Evolutionary conservation across 73 alveolate genomes (phyloP).

Genomic region (Effrenium voratum): DNA sequence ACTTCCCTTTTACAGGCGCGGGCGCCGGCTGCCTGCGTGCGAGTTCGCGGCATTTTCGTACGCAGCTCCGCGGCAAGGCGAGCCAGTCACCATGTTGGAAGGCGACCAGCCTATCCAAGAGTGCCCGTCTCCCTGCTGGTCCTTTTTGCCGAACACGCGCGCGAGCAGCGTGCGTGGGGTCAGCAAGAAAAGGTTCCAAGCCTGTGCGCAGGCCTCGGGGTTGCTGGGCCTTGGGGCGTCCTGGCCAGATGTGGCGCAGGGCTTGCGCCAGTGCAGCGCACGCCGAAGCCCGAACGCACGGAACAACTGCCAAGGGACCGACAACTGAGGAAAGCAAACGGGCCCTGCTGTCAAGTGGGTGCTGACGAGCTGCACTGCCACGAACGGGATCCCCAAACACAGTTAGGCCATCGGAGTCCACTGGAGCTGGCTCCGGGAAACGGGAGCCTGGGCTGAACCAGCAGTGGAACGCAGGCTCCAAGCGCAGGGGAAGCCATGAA

Average conservation of each 20-base stretch:
- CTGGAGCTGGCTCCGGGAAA: no score
- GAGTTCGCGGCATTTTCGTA: no score
- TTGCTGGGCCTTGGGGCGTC: background rate
- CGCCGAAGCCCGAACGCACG: background rate
- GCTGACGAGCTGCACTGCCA: background rate
- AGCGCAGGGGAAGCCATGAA: no score
- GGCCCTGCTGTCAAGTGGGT: background rate
- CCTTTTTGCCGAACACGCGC: background rate
- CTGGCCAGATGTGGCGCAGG: background rate
- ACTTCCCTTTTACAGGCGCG: no score
- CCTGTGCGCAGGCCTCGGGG: background rate
- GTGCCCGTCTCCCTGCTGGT: background rate
- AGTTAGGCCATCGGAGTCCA: no score
- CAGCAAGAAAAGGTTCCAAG: background rate
- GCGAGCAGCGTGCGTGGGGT: background rate
- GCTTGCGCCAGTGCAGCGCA: background rate
- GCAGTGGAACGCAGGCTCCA: no score
- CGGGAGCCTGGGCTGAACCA: no score
- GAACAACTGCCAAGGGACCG: background rate
- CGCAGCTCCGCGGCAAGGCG: no score
- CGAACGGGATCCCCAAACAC: no score
- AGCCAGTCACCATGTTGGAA: background rate
- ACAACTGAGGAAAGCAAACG: background rate
- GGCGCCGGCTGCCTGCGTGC: no score
- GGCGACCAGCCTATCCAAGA: background rate